These are phyloP conservation scores for Bolboschoenoplectus hybrid DNA, from an alignment of 202 grass and related monocot species.

Conservation along the genomic window DNA sequence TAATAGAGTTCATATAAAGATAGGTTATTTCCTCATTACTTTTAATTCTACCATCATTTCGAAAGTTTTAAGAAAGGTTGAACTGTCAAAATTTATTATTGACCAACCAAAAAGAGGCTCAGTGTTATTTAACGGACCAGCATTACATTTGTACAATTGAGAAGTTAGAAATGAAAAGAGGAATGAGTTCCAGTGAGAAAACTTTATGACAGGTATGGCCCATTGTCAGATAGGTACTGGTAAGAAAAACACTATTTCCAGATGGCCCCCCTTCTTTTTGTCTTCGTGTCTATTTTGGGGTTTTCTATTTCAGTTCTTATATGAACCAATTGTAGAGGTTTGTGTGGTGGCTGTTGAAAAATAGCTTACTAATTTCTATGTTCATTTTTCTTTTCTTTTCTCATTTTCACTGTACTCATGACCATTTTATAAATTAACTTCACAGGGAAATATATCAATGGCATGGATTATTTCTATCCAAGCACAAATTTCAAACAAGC, in stretches of 20 bases:
- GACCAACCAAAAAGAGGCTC: neutral
- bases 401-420: conserved; percentile 11
- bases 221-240: neutral
- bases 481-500: conserved; percentile 15
- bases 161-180: neutral
- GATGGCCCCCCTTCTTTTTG: neutral
- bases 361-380: neutral
- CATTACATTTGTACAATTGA: neutral
- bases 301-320: conserved; percentile 5
- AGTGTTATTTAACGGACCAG: neutral
- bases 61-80: neutral
- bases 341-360: neutral
- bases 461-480: neutral
- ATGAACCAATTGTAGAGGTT: neutral
- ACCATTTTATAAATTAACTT: neutral
- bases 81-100: conserved; percentile 18
- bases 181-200: neutral
- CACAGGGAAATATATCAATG: conserved; percentile 25
- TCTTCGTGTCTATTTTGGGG: conserved; percentile 18
- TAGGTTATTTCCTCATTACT: conserved; percentile 12
- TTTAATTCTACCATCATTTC: conserved; percentile 17
- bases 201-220: neutral
- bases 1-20: neutral
- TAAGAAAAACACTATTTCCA: neutral
- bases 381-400: neutral